These are phyloP conservation scores for Suillus decipiens DNA, from an alignment of 768 basidiomycete species.

Conservation along the genomic window DNA sequence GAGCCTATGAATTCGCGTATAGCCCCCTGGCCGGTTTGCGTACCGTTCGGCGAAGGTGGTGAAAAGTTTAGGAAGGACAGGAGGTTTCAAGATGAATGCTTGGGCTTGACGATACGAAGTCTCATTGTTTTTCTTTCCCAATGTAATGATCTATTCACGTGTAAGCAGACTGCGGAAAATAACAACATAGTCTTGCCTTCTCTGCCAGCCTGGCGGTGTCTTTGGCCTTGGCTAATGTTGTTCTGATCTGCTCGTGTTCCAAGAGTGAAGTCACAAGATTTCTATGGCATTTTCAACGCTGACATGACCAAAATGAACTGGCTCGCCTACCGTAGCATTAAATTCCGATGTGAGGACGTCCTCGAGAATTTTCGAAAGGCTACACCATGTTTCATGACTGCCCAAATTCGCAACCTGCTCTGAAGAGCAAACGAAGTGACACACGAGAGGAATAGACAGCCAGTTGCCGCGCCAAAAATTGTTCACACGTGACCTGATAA, in stretches of 20 bases:
- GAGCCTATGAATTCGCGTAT: conserved; percentile 90
- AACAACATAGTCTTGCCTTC: conserved; percentile 53
- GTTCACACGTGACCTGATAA: conserved; percentile 4
- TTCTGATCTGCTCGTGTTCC: conserved; percentile 94
- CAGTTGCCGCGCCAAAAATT: neutral
- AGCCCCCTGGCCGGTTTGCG: conserved; percentile 81
- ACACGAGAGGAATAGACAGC: neutral
- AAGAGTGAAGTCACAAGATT: conserved; percentile 94
- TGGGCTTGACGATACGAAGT: conserved; percentile 71
- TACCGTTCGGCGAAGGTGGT: conserved; percentile 80
- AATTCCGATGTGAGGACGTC: conserved; percentile 87
- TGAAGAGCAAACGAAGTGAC: neutral
- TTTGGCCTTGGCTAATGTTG: conserved; percentile 93
- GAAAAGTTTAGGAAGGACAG: conserved; percentile 82
- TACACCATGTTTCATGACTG: conserved; percentile 88
- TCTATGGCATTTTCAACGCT: conserved; percentile 38
- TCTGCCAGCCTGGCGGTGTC: conserved; percentile 91
- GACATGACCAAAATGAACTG: conserved; percentile 12
- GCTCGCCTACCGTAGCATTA: conserved; percentile 79
- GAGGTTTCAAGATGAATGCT: conserved; percentile 75
- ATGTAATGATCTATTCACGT: conserved; percentile 72
- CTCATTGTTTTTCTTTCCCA: conserved; percentile 83
- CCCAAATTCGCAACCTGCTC: neutral
- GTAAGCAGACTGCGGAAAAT: conserved; percentile 13
- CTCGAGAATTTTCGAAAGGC: conserved; percentile 92